A percentile compares a stretch with the other conserved stretches of the same genome.
Evolutionary conservation across 768 basidiomycete species (phyloP).

Genomic region (Mycena epipterygia): DNA sequence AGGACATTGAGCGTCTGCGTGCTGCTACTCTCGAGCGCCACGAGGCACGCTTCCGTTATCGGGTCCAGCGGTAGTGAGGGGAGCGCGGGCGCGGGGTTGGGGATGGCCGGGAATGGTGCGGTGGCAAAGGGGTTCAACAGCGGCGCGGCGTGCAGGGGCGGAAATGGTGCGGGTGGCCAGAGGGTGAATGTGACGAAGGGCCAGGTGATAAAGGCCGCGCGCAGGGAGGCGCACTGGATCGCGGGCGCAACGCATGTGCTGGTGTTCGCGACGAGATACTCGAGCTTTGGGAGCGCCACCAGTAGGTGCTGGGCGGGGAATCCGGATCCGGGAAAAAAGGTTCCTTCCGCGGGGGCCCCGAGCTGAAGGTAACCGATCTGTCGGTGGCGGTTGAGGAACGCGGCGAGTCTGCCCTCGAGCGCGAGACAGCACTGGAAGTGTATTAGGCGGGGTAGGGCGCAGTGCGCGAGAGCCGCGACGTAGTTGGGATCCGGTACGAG

Average conservation of each 20-base stretch:
- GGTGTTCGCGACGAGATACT: conserved; percentile 52
- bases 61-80: no score
- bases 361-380: conserved; percentile 51
- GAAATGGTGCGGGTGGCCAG: no score
- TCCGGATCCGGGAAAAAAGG: no score
- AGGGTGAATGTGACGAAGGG: conserved; percentile 47
- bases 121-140: no score
- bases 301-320: background rate
- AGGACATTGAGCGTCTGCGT: conserved; percentile 50
- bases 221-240: conserved; percentile 43
- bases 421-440: conserved; percentile 54
- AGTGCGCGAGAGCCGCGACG: conserved; percentile 39
- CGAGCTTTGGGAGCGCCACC: conserved; percentile 45
- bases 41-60: conserved; percentile 47
- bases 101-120: no score
- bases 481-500: conserved; percentile 49
- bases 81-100: no score
- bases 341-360: conserved; percentile 34
- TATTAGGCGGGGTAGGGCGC: conserved; percentile 44
- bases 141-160: no score
- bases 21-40: conserved; percentile 48
- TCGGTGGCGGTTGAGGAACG: conserved; percentile 53
- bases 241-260: conserved; percentile 47
- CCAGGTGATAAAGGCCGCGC: conserved; percentile 55
- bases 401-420: conserved; percentile 45